phyloP scores from a whole-genome alignment of 1,284 basidiomycete species.

The Boletus mariae region DNA sequence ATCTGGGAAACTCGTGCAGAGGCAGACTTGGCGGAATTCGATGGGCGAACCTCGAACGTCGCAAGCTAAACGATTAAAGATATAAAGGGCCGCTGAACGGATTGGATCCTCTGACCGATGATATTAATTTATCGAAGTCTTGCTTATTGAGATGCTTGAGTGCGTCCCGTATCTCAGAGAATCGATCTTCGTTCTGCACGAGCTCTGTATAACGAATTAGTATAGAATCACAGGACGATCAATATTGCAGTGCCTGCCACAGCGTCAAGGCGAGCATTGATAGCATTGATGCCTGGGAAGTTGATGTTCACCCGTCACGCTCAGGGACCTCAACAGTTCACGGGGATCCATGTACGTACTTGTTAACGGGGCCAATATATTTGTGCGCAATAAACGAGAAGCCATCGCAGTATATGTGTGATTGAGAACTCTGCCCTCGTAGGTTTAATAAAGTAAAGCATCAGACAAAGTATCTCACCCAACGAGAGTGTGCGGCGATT shows the following conservation, averaged over 20 bases:
- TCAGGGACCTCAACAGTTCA: neutral
- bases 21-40: conserved; percentile 56
- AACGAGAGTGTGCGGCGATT: conserved; percentile 65
- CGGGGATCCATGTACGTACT: conserved; percentile 37
- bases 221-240: neutral
- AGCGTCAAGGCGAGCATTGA: conserved; percentile 80
- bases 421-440: conserved; percentile 56
- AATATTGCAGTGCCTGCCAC: conserved; percentile 60
- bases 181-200: conserved; percentile 71
- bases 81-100: neutral
- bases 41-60: conserved; percentile 53
- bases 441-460: neutral
- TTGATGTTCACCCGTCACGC: neutral
- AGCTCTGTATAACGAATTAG: conserved; percentile 52
- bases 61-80: conserved; percentile 47
- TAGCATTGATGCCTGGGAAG: conserved; percentile 39
- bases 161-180: conserved; percentile 63
- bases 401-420: conserved; percentile 89
- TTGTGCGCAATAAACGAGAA: conserved; percentile 70
- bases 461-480: conserved; percentile 48
- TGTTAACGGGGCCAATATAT: conserved; percentile 81
- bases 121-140: conserved; percentile 87
- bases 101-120: conserved; percentile 45
- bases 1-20: conserved; percentile 72
- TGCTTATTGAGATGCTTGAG: conserved; percentile 72